phyloP scores from a whole-genome alignment of 2,329 filamentous ascomycete species.

The Calonectria pauciramosa region DNA sequence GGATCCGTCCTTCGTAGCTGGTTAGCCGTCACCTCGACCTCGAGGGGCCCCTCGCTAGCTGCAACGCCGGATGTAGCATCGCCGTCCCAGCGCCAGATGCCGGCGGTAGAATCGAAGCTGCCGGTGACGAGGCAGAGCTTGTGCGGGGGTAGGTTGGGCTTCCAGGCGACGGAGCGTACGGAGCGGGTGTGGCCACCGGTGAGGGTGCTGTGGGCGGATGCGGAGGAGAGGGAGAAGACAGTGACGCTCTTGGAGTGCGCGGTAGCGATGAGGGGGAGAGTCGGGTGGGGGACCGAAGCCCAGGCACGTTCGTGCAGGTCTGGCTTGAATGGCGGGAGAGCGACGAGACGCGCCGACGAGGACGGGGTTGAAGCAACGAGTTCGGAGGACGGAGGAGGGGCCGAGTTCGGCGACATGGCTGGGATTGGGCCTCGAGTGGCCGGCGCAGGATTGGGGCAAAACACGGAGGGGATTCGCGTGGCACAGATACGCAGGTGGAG shows the following conservation, averaged over 20 bases:
- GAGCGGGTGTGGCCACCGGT: conserved; percentile 92
- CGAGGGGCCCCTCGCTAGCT: conserved; percentile 51
- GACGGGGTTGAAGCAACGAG: conserved; percentile 1
- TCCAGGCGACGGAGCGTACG: conserved; percentile 90
- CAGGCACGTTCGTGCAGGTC: conserved; percentile 82
- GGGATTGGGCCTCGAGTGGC: not conserved
- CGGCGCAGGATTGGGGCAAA: conserved; percentile 4
- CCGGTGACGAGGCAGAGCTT: conserved; percentile 89
- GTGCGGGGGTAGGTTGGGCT: conserved; percentile 73
- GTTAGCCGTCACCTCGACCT: conserved; percentile 58
- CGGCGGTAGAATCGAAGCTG: conserved; percentile 93
- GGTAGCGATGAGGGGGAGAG: conserved; percentile 89
- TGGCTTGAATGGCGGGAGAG: conserved; percentile 66
- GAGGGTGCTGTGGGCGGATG: conserved; percentile 83
- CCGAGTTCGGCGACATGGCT: conserved; percentile 45
- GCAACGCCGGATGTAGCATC: conserved; percentile 50
- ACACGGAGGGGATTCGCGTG: not conserved
- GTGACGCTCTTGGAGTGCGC: conserved; percentile 89
- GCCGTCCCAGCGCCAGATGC: conserved; percentile 80
- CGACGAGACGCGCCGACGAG: conserved; percentile 50
- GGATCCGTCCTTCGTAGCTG: conserved; percentile 34
- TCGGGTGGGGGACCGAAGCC: conserved; percentile 88
- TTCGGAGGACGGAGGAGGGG: conserved; percentile 31
- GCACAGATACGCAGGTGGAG: not conserved
- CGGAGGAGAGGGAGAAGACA: conserved; percentile 87